Conservation (phyloP, 805 yeast species). For the Teunomyces barrocoloradensis region DNA sequence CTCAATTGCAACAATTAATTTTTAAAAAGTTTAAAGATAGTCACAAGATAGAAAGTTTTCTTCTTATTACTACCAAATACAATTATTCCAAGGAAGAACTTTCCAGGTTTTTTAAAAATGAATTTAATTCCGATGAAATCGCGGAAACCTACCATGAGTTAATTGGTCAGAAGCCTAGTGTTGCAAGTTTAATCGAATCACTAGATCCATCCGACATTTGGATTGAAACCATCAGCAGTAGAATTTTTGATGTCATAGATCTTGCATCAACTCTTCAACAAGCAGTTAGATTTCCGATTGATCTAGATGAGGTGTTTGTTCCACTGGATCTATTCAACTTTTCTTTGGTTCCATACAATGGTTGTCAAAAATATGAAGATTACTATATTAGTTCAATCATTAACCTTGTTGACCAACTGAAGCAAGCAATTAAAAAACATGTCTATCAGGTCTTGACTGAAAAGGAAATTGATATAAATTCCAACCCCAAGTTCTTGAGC, state of each 20-base stretch:
- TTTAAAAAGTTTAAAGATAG: neutral
- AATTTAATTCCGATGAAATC: neutral
- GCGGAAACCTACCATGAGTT: neutral
- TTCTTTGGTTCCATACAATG: neutral
- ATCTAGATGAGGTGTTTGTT: neutral
- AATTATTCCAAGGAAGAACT: neutral
- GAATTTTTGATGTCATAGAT: neutral
- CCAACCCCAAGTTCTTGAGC: slow-evolving; percentile 22
- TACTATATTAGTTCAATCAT: neutral
- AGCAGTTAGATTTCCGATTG: neutral
- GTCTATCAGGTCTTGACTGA: slow-evolving; percentile 17
- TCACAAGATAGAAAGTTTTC: neutral
- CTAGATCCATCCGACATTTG: neutral
- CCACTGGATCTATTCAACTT: neutral
- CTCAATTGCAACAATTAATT: neutral
- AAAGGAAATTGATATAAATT: slow-evolving; percentile 14
- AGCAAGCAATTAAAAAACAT: slow-evolving; percentile 12
- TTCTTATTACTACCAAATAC: neutral
- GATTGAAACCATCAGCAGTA: neutral
- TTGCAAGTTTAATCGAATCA: neutral
- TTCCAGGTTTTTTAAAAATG: neutral
- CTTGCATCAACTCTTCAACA: neutral
- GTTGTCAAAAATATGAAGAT: neutral
- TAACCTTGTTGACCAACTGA: neutral
- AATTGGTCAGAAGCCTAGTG: neutral